phyloP scores from a whole-genome alignment of 108 stramenopile species.

The Cyclotella distinguenda region DNA sequence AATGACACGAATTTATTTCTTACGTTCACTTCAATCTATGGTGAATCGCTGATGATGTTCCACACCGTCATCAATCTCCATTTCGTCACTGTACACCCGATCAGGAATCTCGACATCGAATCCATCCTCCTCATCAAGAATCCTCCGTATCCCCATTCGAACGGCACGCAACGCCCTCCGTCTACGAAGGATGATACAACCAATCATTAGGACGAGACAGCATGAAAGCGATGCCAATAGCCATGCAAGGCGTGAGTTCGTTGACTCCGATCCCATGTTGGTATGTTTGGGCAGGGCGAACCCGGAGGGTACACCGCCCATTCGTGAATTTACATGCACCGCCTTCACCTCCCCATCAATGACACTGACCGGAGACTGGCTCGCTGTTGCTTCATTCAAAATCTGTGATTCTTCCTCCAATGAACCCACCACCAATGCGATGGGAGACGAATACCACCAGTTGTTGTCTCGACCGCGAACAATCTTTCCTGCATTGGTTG shows the following conservation, averaged over 20 bases:
- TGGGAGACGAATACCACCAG: constrained; percentile 49
- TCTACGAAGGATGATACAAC: constrained; percentile 2
- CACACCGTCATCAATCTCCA: constrained; percentile 1
- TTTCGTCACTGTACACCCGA: neutral
- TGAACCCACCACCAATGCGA: constrained; percentile 31
- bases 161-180: neutral
- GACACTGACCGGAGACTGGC: constrained; percentile 17
- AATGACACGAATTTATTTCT: too few relatives aligned
- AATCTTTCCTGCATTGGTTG: constrained; percentile 41
- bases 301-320: neutral
- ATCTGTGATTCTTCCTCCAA: constrained; percentile 3
- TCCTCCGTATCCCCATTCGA: neutral
- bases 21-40: constrained; percentile 1
- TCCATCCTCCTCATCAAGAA: constrained; percentile 9
- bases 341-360: constrained; percentile 23
- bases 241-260: neutral
- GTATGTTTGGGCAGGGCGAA: neutral
- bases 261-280: neutral
- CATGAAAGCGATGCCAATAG: neutral
- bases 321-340: constrained; percentile 35
- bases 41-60: constrained; percentile 1
- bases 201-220: neutral
- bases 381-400: constrained; percentile 10
- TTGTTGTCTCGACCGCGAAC: constrained; percentile 32
- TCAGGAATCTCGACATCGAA: constrained; percentile 7